Evolutionary conservation across 2,329 filamentous ascomycete species (phyloP).

Genomic region (Alternaria infectoria): DNA sequence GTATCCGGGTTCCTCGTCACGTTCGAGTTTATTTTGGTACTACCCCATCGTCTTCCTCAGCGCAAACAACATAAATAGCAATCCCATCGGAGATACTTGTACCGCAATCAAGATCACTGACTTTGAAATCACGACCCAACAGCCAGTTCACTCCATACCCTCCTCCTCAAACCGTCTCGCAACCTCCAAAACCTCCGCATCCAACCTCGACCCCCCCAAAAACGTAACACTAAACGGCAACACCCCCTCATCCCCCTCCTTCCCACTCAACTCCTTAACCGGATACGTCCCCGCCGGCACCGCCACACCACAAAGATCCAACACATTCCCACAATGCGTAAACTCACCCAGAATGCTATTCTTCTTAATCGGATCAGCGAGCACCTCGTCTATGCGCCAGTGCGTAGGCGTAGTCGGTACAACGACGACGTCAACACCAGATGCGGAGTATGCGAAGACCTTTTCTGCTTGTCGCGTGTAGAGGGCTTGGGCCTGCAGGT

Average conservation of each 20-base stretch:
- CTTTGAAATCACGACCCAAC: too few species aligned
- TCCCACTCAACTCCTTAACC: slow-evolving; percentile 33
- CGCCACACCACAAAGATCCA: slow-evolving; percentile 56
- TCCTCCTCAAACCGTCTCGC: slow-evolving; percentile 40
- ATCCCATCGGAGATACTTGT: too few species aligned
- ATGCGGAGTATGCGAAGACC: slow-evolving; percentile 34
- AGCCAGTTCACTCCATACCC: background rate
- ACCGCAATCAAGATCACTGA: too few species aligned
- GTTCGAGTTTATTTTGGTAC: too few species aligned
- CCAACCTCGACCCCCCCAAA: slow-evolving; percentile 46
- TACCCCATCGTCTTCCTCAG: too few species aligned
- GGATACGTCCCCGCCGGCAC: slow-evolving; percentile 58
- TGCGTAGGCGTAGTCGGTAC: slow-evolving; percentile 60
- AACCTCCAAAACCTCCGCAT: slow-evolving; percentile 51
- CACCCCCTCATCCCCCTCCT: slow-evolving; percentile 27
- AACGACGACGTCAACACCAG: slow-evolving; percentile 47
- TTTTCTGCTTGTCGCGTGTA: slow-evolving; percentile 42
- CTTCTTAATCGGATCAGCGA: slow-evolving; percentile 58
- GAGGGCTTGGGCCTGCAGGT: slow-evolving; percentile 39
- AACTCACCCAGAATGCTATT: slow-evolving; percentile 59
- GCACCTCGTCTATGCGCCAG: slow-evolving; percentile 61
- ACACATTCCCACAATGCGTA: slow-evolving; percentile 67
- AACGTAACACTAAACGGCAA: slow-evolving; percentile 53
- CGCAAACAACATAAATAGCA: too few species aligned
- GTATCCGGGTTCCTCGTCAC: too few species aligned